Conservation (phyloP, 805 yeast species). For the Wickerhamomyces strasburgensis region DNA sequence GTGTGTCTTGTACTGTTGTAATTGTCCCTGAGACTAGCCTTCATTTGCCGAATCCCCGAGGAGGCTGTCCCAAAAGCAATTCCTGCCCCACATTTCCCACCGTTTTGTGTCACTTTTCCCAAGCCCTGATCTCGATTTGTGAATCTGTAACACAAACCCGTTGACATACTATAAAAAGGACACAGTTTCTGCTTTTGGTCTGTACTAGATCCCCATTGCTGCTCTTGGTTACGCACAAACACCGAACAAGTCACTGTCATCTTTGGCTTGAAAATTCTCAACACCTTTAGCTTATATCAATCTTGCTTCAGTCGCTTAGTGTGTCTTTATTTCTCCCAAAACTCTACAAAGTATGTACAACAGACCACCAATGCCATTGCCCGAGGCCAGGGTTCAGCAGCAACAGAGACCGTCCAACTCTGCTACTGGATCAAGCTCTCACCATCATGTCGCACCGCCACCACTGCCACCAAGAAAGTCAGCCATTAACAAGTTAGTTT, state of each 20-base stretch:
- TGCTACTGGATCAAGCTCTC: not conserved
- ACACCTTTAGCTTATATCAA: not conserved
- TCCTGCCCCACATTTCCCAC: too few species aligned
- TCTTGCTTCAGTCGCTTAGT: not conserved
- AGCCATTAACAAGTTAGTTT: slow-evolving; percentile 8
- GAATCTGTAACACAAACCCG: too few species aligned
- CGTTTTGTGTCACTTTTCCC: too few species aligned
- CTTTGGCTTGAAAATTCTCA: not conserved
- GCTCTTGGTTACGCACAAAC: too few species aligned
- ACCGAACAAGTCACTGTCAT: slow-evolving; percentile 1
- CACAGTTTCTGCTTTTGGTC: not conserved
- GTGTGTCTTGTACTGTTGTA: too few species aligned
- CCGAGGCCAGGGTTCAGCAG: slow-evolving; percentile 8
- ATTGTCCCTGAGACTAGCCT: too few species aligned
- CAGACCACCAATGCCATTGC: slow-evolving; percentile 29
- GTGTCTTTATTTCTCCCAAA: not conserved
- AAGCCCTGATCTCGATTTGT: too few species aligned
- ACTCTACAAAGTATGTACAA: slow-evolving; percentile 19
- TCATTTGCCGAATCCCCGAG: too few species aligned
- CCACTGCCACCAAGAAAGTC: slow-evolving; percentile 1
- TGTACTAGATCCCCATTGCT: too few species aligned
- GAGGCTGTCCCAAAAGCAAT: too few species aligned
- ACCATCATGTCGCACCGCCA: slow-evolving; percentile 1
- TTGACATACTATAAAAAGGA: too few species aligned
- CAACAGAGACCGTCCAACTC: not conserved